Evolutionary conservation across 2,329 filamentous ascomycete genomes (phyloP), one percentile per base, ranked within the genome.

Genomic region (Clarireedia sp.): DNA sequence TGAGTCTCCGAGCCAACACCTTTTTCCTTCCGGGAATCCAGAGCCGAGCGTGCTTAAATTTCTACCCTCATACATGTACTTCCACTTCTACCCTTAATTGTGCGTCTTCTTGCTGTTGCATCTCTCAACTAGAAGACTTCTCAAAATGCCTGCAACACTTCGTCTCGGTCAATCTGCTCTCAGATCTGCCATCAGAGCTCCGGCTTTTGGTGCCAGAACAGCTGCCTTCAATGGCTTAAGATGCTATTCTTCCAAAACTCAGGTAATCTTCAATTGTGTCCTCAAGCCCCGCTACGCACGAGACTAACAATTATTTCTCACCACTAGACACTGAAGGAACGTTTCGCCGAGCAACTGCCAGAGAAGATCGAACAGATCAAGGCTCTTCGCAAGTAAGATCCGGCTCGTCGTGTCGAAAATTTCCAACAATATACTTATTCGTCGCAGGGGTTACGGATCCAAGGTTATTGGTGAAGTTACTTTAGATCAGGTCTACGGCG

Each of bases 321-420:
- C 51, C 24, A 8, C 29, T 60, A 99, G 94, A 90, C 90, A 67
- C 78, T 99, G 72, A 99, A 99, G 82, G 94, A 99, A 75, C 92
- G 90, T 72, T 97, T 99, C 75, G 92, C 92, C 72, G 91, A 94
- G 74, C 87, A 92, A 71, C 81, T 99, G 62, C 94, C 94, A 68
- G 90, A 86, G 74, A 95, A 97, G 84, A 87, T 96, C 72, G 94
- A 99, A 79, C 89, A 97, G 84, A 90, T 99, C 81, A 99, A 99
- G 89, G 85, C 90, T 75, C 86, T 99, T 70, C 85, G 90, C 75
- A 96, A 96, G 90, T 95, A 80, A 73, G 86, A 56, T 56, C 54
- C 40, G 26, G 19, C 33, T n/a, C 41, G 8, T 41, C 19, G 33
- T 19, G 24, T 23, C 3, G 6, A 9, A 17, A 40, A 26, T 38